Evolutionary conservation across 1,284 basidiomycete genomes (phyloP), one percentile per base, ranked within the genome.

Genomic region (Ustilago cynodontis): DNA sequence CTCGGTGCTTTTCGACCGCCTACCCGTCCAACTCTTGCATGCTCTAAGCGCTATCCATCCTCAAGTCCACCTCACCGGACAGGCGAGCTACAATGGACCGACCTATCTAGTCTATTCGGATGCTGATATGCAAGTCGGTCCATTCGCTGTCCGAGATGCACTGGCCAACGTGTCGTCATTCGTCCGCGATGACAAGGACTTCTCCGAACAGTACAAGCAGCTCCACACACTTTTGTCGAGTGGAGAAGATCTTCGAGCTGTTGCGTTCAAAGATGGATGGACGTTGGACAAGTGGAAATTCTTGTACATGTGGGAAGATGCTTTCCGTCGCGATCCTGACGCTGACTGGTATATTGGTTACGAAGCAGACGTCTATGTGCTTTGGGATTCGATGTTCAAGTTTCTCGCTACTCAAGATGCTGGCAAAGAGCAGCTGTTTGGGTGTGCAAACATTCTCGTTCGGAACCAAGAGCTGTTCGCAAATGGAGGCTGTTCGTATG

Each of bases 291-390:
- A 65, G 56, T 74, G 59, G 61, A 74, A 74, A 59, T 74, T 69
- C 51, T 39, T 74, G 14, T 69, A 69, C 57, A 74, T 74, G 71
- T 74, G 73, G 73, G 47, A 64, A 28, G 73, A 76, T 26, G 73
- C 73, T 0, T 76, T 41, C 20, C 56, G 16, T 3, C 64, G 60
- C 7, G 29, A 65, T 2, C 73, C 73, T 1, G 4, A 53, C 8
- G 57, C 59, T 0, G 68, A 71, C 2, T 76, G 73, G 73, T 76
- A 76, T 8, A 65, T 76, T n/a, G 73, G 73, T 1, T 66, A 66
- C 59, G 73, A 76, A 54, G 73, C 73, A 9, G 73, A 76, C 33
- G 63, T 58, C 3, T 71, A 31, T 16, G 65, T 76, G 2, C 20
- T 76, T 1, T 76, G 73, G 73, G 22, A 51, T 1, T 67, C 63